phyloP scores from a whole-genome alignment of 208 protist genomes.

The Trypanosoma conorhini region DNA sequence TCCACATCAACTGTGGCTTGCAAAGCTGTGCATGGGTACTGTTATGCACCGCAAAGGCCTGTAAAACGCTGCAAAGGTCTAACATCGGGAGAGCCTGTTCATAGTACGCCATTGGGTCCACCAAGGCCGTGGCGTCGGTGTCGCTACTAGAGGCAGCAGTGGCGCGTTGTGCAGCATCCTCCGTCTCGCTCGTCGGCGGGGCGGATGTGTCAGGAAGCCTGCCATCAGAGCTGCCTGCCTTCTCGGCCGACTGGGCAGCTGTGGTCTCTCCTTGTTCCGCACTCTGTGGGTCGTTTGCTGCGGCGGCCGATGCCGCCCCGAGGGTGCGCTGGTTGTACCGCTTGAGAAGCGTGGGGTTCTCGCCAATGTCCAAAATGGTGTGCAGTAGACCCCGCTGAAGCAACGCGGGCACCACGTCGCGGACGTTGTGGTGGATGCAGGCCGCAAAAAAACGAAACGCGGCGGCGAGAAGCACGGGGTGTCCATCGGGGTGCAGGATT shows the following conservation, averaged over 20 bases:
- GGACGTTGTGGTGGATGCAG: slow-evolving; percentile 82
- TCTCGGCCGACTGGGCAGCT: not conserved
- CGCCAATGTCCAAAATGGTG: slow-evolving; percentile 50
- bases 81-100: slow-evolving; percentile 32
- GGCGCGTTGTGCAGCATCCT: not conserved
- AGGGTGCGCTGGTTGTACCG: slow-evolving; percentile 5
- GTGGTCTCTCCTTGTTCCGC: not conserved
- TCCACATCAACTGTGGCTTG: slow-evolving; percentile 26
- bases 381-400: slow-evolving; percentile 73
- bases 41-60: slow-evolving; percentile 85
- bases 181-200: not conserved
- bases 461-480: slow-evolving; percentile 54
- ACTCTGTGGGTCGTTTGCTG: not conserved
- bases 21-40: slow-evolving; percentile 52
- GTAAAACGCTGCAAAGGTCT: slow-evolving; percentile 46
- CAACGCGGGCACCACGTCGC: slow-evolving; percentile 82
- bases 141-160: not conserved
- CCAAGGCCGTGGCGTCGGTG: not conserved
- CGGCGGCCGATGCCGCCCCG: not conserved
- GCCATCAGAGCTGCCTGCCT: not conserved
- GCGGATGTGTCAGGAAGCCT: not conserved
- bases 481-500: slow-evolving; percentile 55
- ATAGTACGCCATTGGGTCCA: slow-evolving; percentile 25
- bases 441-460: slow-evolving; percentile 59
- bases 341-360: slow-evolving; percentile 24